Evolutionary conservation across 208 protist species (phyloP).

Genomic region (Trypanosoma brucei): DNA sequence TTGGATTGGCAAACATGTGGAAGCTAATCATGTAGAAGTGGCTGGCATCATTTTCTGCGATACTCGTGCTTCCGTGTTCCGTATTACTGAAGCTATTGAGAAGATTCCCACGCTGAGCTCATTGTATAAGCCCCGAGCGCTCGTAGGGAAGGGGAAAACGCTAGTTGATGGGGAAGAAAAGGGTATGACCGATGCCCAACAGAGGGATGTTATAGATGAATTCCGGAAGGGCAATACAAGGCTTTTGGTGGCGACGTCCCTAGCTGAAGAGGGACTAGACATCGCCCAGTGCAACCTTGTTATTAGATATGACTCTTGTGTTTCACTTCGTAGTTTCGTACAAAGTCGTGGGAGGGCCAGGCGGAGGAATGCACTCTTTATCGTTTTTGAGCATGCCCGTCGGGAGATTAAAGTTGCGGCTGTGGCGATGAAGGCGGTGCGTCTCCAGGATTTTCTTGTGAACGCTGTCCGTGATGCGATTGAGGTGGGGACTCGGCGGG

Average conservation of each 20-base stretch:
- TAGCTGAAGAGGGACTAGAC: constrained; percentile 75
- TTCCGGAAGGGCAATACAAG: constrained; percentile 37
- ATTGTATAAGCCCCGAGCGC: constrained; percentile 10
- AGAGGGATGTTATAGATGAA: constrained; percentile 25
- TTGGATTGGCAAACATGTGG: constrained; percentile 1
- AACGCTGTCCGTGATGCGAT: neutral
- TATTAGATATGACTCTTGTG: constrained; percentile 38
- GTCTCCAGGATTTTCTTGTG: constrained; percentile 7
- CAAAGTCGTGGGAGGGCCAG: constrained; percentile 72
- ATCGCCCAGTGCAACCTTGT: constrained; percentile 61
- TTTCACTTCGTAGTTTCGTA: constrained; percentile 40
- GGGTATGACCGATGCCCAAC: constrained; percentile 40
- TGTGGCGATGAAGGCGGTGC: constrained; percentile 7
- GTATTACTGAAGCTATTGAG: constrained; percentile 16
- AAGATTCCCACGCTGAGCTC: neutral
- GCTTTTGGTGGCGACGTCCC: constrained; percentile 70
- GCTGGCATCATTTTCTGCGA: constrained; percentile 33
- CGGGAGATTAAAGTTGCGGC: constrained; percentile 5
- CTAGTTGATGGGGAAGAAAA: constrained; percentile 8
- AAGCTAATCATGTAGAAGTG: neutral
- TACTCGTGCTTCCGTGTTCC: constrained; percentile 19
- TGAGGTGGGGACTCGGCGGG: neutral
- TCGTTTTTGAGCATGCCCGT: constrained; percentile 25
- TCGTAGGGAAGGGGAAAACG: constrained; percentile 36
- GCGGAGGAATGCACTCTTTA: constrained; percentile 30